Conservation (phyloP, 805 yeast genomes). For the Schizosaccharomyces octosporus region DNA sequence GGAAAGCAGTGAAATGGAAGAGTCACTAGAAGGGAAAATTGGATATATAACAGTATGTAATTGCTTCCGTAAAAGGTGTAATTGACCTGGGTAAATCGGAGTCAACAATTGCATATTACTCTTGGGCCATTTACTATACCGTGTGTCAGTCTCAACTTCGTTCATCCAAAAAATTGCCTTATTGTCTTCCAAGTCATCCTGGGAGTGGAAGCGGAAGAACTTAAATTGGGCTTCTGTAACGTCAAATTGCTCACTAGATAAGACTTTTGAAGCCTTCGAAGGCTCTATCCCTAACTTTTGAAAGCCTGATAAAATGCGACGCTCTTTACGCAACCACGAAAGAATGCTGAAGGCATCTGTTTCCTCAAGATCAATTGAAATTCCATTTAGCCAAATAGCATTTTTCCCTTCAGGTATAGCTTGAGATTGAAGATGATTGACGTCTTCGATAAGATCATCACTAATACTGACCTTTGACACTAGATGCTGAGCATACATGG, state of each 20-base stretch:
- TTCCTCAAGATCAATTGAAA: background rate
- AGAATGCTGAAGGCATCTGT: background rate
- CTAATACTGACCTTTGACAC: conserved; percentile 9
- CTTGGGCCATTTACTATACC: conserved; percentile 23
- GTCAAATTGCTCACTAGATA: conserved; percentile 11
- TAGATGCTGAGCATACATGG: conserved; percentile 24
- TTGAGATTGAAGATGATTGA: background rate
- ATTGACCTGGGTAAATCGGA: conserved; percentile 27
- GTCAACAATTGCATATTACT: conserved; percentile 25
- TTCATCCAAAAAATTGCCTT: conserved; percentile 35
- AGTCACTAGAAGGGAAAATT: conserved; percentile 29
- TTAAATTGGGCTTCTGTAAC: conserved; percentile 4
- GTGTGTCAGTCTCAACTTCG: conserved; percentile 40
- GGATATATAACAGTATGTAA: conserved; percentile 51
- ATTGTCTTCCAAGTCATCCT: conserved; percentile 9
- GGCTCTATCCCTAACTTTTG: conserved; percentile 16
- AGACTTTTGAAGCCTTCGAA: conserved; percentile 15
- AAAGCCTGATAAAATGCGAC: conserved; percentile 11
- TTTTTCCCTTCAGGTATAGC: background rate
- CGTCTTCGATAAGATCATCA: conserved; percentile 18
- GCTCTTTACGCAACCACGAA: conserved; percentile 41
- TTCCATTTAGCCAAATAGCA: background rate
- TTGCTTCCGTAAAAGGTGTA: conserved; percentile 51
- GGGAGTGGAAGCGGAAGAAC: conserved; percentile 14
- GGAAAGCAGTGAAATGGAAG: conserved; percentile 27